Evolutionary conservation across 495 filamentous ascomycete species (phyloP), one percentile per base, ranked within the genome.

Genomic region (Umbilicaria muhlenbergii): DNA sequence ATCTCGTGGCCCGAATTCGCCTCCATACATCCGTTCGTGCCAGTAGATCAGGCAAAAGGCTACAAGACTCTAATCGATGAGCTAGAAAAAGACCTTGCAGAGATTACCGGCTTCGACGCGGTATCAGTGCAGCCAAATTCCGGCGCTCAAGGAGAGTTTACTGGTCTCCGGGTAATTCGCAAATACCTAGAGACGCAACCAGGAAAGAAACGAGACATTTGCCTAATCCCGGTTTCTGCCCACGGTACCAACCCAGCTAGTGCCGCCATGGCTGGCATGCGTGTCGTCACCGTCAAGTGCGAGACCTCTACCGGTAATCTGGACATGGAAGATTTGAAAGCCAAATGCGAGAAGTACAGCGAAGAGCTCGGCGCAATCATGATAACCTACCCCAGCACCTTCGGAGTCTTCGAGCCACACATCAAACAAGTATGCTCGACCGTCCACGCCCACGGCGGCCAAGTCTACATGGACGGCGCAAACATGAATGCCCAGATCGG

Each of bases 401-500:
- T 85, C 50, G 91, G 91, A 53, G 84, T 98, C 8, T 98, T 92
- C 56, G 91, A 98, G 66, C 89, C 92, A 6, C 70, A 80, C 50
- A 74, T 94, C 59, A 94, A 86, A 68, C 72, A 82, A 54, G 91
- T 78, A 12, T 94, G 86, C 58, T 66, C 83, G 34, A 67, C 92
- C 32, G 86, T 98, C 5, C 92, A 98, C 62, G 54, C 78, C 48
- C 68, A 91, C 54, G 92, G 92, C 38, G 91, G 91, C 14, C 86
- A 93, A 57, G 91, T 98, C 19, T 98, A 95, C 66, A 95, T 98
- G 91, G 91, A 98, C 62, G 91, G 91, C 43, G 91, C 91, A 41
- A 98, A 98, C 64, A 89, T 98, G 86, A 98, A 96, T 55, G 91
- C 91, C 17, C 91, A 98, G 60, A 94, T 98, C 47, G 91, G 91